phyloP scores from a whole-genome alignment of 768 basidiomycete species.

The Tricholomella constricta region DNA sequence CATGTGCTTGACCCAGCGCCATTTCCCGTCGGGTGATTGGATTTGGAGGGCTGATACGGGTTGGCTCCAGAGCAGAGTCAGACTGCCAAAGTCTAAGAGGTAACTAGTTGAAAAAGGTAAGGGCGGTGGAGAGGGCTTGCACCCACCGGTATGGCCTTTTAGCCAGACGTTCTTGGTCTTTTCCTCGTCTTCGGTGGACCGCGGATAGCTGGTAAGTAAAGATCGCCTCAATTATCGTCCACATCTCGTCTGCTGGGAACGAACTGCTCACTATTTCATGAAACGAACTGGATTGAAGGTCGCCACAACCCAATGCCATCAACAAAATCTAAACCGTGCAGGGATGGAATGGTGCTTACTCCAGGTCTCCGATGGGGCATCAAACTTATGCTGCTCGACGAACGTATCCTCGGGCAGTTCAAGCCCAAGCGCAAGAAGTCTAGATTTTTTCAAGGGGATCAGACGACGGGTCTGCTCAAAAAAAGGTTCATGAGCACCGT shows the following conservation, averaged over 20 bases:
- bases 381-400: constrained; percentile 40
- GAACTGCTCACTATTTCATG: constrained; percentile 48
- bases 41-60: constrained; percentile 51
- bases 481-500: constrained; percentile 24
- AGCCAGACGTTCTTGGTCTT: constrained; percentile 50
- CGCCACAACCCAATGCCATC: not conserved
- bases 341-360: constrained; percentile 21
- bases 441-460: no score
- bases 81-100: constrained; percentile 40
- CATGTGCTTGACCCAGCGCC: constrained; percentile 52
- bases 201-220: constrained; percentile 36
- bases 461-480: no score
- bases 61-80: constrained; percentile 51
- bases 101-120: not conserved
- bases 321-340: not conserved
- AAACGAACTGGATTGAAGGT: constrained; percentile 35
- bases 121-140: not conserved
- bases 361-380: constrained; percentile 35
- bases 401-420: constrained; percentile 49
- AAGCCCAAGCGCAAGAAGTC: constrained; percentile 43
- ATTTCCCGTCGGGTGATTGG: constrained; percentile 38
- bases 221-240: not conserved
- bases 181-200: constrained; percentile 42
- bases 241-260: not conserved
- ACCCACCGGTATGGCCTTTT: constrained; percentile 49